A percentile compares a stretch with the other conserved stretches of the same genome.
These are phyloP conservation scores for Usnea hakonensis DNA, from an alignment of 495 filamentous ascomycete genomes.

Conservation along the genomic window DNA sequence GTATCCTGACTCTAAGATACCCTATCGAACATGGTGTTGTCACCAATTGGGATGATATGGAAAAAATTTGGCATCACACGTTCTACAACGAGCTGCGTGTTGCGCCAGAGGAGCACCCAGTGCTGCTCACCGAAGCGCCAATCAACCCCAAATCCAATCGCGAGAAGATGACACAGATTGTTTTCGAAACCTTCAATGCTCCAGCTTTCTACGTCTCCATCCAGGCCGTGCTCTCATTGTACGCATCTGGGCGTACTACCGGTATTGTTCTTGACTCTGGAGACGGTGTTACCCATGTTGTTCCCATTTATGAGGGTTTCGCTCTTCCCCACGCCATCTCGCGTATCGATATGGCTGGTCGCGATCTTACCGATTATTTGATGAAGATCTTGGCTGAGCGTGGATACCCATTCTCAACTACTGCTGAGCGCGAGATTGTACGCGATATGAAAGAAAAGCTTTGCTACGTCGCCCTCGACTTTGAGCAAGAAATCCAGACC, in stretches of 20 bases:
- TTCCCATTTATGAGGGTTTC: constrained; percentile 99
- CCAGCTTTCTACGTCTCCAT: constrained; percentile 99
- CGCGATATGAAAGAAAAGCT: constrained; percentile 99
- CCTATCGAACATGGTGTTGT: constrained; percentile 99
- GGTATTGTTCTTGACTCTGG: constrained; percentile 99
- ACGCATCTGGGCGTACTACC: constrained; percentile 99
- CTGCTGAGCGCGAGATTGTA: constrained; percentile 99
- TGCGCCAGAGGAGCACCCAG: constrained; percentile 98
- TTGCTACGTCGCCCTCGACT: constrained; percentile 98
- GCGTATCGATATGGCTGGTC: constrained; percentile 99
- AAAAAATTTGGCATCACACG: constrained; percentile 99
- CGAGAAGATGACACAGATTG: constrained; percentile 99
- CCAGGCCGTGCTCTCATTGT: constrained; percentile 97
- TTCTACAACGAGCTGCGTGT: constrained; percentile 99
- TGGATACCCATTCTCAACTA: constrained; percentile 98
- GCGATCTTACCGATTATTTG: constrained; percentile 98
- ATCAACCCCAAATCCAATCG: constrained; percentile 99
- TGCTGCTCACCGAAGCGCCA: constrained; percentile 96
- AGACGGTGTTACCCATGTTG: constrained; percentile 99
- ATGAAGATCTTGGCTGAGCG: constrained; percentile 99
- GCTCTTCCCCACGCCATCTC: constrained; percentile 98
- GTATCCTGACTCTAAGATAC: constrained; percentile 98
- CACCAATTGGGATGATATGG: constrained; percentile 99
- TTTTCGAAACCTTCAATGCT: constrained; percentile 99
- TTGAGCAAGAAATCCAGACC: constrained; percentile 99